phyloP scores from a whole-genome alignment of 176 grass and related monocot genomes.

The Musa schizocarpa region DNA sequence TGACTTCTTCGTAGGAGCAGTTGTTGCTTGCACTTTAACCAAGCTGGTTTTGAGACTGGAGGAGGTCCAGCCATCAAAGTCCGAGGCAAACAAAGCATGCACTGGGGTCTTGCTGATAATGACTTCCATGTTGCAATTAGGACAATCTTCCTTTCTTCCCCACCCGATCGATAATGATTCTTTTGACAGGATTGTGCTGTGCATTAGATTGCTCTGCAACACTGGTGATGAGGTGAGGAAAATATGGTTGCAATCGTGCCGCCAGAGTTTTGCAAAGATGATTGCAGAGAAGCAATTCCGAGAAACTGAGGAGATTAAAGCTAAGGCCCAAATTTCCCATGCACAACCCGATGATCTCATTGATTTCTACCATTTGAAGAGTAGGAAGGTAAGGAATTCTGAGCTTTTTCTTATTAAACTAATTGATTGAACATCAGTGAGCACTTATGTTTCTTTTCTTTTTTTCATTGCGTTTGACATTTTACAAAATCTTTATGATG shows the following conservation, averaged over 20 bases:
- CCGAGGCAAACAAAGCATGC: conserved; percentile 14
- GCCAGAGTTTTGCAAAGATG: conserved; percentile 15
- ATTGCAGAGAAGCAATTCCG: conserved; percentile 17
- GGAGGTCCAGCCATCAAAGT: conserved; percentile 16
- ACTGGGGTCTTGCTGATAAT: conserved; percentile 12
- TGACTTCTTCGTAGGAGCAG: conserved; percentile 12
- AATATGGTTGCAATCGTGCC: conserved; percentile 16
- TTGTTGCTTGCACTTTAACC: conserved; percentile 1
- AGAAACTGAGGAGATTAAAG: conserved; percentile 19
- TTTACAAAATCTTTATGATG: background rate
- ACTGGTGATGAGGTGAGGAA: conserved; percentile 12
- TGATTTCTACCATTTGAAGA: conserved; percentile 19
- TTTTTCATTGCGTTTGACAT: background rate
- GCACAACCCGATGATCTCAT: conserved; percentile 20
- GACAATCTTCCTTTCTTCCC: conserved; percentile 16
- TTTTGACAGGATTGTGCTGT: conserved; percentile 11
- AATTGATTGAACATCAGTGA: background rate
- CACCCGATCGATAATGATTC: conserved; percentile 20
- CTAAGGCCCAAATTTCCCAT: conserved; percentile 9
- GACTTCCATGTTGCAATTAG: conserved; percentile 16
- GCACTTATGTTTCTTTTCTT: background rate
- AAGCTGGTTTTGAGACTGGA: conserved; percentile 16
- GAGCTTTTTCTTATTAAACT: background rate
- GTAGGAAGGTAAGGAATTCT: background rate
- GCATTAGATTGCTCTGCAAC: conserved; percentile 15